These are phyloP conservation scores for Acmispon strigosus DNA, from an alignment of 306 rosid genomes.

Conservation along the genomic window DNA sequence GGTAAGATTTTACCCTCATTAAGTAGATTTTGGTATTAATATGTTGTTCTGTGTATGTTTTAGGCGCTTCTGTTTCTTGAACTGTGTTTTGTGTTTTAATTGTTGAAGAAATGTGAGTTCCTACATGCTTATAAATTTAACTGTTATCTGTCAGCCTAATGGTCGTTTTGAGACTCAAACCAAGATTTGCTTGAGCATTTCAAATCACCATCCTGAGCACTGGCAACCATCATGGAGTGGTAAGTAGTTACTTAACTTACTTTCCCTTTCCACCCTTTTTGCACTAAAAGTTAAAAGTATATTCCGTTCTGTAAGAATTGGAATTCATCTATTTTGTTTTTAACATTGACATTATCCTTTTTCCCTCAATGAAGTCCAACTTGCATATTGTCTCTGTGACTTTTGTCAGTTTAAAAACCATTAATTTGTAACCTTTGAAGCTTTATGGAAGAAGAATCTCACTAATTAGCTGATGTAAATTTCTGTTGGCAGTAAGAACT, in stretches of 20 bases:
- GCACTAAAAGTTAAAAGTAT: neutral
- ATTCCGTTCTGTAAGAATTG: neutral
- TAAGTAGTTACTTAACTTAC: slow-evolving; percentile 11
- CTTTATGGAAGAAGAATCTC: neutral
- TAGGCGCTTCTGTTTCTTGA: neutral
- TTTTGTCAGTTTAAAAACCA: neutral
- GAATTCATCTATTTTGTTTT: neutral
- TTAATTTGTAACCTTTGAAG: neutral
- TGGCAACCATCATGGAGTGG: slow-evolving; percentile 99
- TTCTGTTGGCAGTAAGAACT: slow-evolving; percentile 69
- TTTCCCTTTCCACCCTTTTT: neutral
- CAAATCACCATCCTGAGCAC: slow-evolving; percentile 97
- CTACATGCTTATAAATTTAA: slow-evolving; percentile 15
- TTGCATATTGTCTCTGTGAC: neutral
- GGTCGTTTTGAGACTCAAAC: slow-evolving; percentile 97
- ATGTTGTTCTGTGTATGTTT: neutral
- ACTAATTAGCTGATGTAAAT: slow-evolving; percentile 11
- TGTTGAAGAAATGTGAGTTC: neutral
- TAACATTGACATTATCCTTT: neutral
- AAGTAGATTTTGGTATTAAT: neutral
- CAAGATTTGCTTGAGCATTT: slow-evolving; percentile 95
- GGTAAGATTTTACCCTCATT: slow-evolving; percentile 32
- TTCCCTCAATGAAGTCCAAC: neutral
- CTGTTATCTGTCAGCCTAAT: slow-evolving; percentile 56
- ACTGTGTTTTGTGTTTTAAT: neutral